Evolutionary conservation across 1,284 basidiomycete species (phyloP), one percentile per base, ranked within the genome.

Genomic region (Chalciporus sp.): DNA sequence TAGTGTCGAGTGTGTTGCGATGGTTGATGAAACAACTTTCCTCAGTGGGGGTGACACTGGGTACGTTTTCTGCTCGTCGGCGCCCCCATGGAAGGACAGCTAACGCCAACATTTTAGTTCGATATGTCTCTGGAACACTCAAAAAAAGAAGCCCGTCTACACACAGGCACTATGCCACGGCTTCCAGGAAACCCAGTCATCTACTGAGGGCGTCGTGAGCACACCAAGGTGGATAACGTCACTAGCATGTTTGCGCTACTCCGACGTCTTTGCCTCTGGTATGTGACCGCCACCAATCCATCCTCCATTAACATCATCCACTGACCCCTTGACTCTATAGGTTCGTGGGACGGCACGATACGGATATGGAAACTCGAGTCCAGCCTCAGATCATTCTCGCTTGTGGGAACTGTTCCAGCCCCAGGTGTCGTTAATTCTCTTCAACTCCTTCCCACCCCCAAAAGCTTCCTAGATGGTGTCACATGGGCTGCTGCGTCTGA

Each of bases 61-160:
- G 92, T 94, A 70, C 58, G 82, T 78, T 19, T 49, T 23, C 23
- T 12, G 47, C 10, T 57, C 52, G 44, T 48, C 37, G 46, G 35
- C 72, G 67, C 23, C 20, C 43, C 29, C 28, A 43, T 45, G 0
- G 23, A 55, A 26, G 9, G 47, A 54, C n/a, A 16, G 17, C 46
- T 51, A 39, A 60, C 16, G 19, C 6, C 28, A 7, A 10, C 16
- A 7, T 31, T 31, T 0, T 61, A 96, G 94, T 1, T 90, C 93
- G 6, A 88, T 99, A 65, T 90, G 85, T 58, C 79, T 99, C 7
- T 99, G 96, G 95, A 84, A 82, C 35, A 92, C 87, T n/a, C 84
- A 85, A 57, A 97, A 95, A 79, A 98, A 99, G 80, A 99, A 99
- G 74, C 94, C 96, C 0, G 76, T 97, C 47, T 98, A 90, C 71